phyloP scores from a whole-genome alignment of 129 eudicot genomes.

The Lactuca sativa region DNA sequence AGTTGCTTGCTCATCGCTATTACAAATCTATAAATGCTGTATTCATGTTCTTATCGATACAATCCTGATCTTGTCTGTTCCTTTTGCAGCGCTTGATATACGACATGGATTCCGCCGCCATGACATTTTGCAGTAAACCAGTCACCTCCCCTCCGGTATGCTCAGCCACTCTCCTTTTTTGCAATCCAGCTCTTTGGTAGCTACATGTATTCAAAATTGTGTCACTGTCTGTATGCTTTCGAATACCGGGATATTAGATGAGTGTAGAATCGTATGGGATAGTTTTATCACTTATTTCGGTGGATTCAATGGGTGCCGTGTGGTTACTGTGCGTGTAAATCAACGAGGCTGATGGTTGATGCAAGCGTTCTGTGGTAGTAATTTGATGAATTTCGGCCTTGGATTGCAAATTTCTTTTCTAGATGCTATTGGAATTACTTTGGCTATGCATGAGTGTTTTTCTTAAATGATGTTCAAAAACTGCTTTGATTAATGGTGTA shows the following conservation, averaged over 20 bases:
- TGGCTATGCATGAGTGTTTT: conserved; percentile 12
- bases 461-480: neutral
- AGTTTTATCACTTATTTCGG: neutral
- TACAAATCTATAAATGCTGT: conserved; percentile 15
- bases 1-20: conserved; percentile 15
- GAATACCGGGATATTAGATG: neutral
- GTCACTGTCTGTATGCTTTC: neutral
- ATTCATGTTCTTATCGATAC: neutral
- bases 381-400: neutral
- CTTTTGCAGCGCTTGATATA: conserved; percentile 24
- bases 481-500: neutral
- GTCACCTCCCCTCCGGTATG: conserved; percentile 36
- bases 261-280: conserved; percentile 10
- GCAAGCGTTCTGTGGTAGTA: conserved; percentile 13
- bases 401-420: conserved; percentile 9
- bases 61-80: conserved; percentile 8
- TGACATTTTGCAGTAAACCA: conserved; percentile 33
- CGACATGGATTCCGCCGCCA: conserved; percentile 35
- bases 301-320: conserved; percentile 3
- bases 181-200: neutral
- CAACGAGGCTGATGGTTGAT: neutral
- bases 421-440: neutral
- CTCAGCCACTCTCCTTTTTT: neutral
- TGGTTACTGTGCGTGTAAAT: conserved; percentile 1
- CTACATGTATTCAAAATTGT: conserved; percentile 9